Base-by-base conservation (phyloP, 176 grass and related monocot genomes). In the Dactylis glomerata region DNA sequence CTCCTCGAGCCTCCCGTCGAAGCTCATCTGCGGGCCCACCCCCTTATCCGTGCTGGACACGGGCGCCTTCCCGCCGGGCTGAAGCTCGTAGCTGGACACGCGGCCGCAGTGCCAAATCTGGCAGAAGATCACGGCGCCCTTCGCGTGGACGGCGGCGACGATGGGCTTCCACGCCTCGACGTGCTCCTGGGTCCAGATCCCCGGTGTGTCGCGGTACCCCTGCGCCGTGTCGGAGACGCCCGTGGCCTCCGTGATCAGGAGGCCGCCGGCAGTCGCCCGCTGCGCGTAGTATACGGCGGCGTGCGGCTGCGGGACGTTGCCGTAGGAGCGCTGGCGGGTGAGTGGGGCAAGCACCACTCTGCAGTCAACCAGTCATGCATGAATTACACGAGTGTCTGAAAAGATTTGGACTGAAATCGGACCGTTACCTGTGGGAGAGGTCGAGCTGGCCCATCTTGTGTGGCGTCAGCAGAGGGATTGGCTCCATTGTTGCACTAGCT, bases 401-500 rank as follows among this genome's bases (percentile, higher is more conserved):
- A 55, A 20, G n/a, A n/a, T n/a, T n/a, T 50, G 17, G 1, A 54
- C 51, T 54, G 51, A 54, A 54, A 22, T 8, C 8, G 50, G 50
- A 20, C 20, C 19, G 51, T 54, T 55, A 55, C 52, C 52, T 55
- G 78, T 90, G 91, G 1, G 73, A 36, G 38, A 90, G 88, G 42
- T 90, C 37, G 12, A 93, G 79, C 22, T 75, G 55, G 34, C 88
- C 88, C 91, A 93, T 76, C 78, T 93, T 82, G 78, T 93, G 83
- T 6, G 85, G 78, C 5, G 56, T 88, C 36, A 93, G 79, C 4
- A 93, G 72, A 76, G 91, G 82, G 62, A 83, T 49, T 3, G 76
- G 57, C 20, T 58, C 83, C 90, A 89, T 88, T 30, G 32, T 8
- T 54, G 51, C 5, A 52, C 6, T 54, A 8, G 3, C 16, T 50